phyloP scores from a whole-genome alignment of 2,329 filamentous ascomycete species.

The Paradendryphiella salina region DNA sequence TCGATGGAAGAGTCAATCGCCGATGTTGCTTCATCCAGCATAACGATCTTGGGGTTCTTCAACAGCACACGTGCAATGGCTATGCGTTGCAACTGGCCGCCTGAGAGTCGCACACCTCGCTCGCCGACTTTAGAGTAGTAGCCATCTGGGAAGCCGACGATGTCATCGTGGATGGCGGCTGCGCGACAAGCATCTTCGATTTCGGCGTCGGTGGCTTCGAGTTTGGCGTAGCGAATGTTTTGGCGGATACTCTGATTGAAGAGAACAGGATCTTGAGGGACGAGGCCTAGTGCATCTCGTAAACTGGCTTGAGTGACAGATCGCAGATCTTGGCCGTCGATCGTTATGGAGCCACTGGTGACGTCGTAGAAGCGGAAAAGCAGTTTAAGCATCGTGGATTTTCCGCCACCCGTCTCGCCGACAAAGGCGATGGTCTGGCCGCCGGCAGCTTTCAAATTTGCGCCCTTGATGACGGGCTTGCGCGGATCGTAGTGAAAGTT shows the following conservation, averaged over 20 bases:
- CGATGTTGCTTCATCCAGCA: constrained; percentile 86
- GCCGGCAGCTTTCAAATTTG: constrained; percentile 55
- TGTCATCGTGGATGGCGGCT: constrained; percentile 67
- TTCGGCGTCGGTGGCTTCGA: constrained; percentile 64
- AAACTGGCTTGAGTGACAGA: constrained; percentile 62
- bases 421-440: constrained; percentile 64
- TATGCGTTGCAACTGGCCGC: constrained; percentile 67
- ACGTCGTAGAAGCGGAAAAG: constrained; percentile 65
- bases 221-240: constrained; percentile 66
- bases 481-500: constrained; percentile 60
- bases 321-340: constrained; percentile 64
- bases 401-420: constrained; percentile 65
- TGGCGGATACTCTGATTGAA: constrained; percentile 68
- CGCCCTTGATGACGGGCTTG: constrained; percentile 55
- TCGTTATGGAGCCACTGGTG: constrained; percentile 56
- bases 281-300: constrained; percentile 62
- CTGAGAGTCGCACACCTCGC: constrained; percentile 57
- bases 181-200: constrained; percentile 63
- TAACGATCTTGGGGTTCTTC: constrained; percentile 77
- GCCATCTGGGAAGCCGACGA: constrained; percentile 58
- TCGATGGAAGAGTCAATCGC: constrained; percentile 78
- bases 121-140: constrained; percentile 49
- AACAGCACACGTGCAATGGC: constrained; percentile 75
- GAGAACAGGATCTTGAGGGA: constrained; percentile 66
- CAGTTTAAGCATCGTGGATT: constrained; percentile 65